Evolutionary conservation across 805 yeast genomes (phyloP), one percentile per base, ranked within the genome.

Genomic region (Ogataea polymorpha): DNA sequence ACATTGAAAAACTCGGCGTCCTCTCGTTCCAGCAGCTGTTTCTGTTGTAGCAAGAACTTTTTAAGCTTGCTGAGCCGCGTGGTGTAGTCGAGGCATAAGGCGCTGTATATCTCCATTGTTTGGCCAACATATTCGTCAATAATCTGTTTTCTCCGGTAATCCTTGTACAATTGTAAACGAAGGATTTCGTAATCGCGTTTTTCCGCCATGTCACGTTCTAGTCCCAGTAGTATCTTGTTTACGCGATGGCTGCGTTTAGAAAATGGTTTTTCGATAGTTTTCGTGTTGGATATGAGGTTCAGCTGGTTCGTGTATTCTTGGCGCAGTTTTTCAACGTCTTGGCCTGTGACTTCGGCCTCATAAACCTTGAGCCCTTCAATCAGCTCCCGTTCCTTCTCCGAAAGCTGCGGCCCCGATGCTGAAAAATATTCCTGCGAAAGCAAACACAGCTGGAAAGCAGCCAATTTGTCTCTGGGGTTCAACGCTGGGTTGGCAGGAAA

Each of bases 121-220:
- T 58, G 62, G 6, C 52, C 44, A 13, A 59, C 46, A 39, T 51
- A 65, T 5, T 44, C 42, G 11, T 48, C 49, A 24, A 57, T 23
- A 7, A 56, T 53, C 26, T 57, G 55, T 24, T 58, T 50, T 23
- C 55, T 51, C 26, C 47, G 46, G 39, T 57, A 64, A 5, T 55
- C 43, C 29, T 56, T 47, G 51, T 45, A 46, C 2, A 50, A 33
- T 30, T 58, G 54, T 14, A 59, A 44, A 21, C 63, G 46, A 8
- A 57, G 34, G 6, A 67, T 24, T 32, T 62, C 66, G 35, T 45
- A 59, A 39, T 67, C 71, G 33, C 65, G 49, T 27, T 38, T 39
- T 35, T 68, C 72, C 4, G 44, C 42, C 27, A 65, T 35, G 46
- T 68, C 71, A 23, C 52, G 52, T 26, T 58, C 61, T 8, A 56